Conservation (phyloP, 202 grass and related monocot species). For the Schoenoplectus triqueter region DNA sequence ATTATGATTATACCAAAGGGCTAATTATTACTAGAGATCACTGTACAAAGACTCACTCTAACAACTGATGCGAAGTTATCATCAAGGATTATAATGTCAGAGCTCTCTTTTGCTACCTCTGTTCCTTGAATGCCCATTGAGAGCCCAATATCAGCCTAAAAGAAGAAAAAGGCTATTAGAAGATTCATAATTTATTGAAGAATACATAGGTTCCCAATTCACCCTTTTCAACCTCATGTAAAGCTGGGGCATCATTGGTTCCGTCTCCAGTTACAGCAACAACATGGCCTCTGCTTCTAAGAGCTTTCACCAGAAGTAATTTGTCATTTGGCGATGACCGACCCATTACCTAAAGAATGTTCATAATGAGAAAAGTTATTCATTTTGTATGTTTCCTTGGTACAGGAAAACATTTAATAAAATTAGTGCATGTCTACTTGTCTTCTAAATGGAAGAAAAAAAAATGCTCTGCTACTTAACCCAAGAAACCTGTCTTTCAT, state of each 20-base stretch:
- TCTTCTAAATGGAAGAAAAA: neutral
- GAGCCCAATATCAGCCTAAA: slow-evolving; percentile 95
- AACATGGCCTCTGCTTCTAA: slow-evolving; percentile 71
- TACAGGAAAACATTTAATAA: slow-evolving; percentile 1
- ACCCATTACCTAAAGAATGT: slow-evolving; percentile 73
- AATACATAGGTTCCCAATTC: neutral
- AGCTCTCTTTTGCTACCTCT: slow-evolving; percentile 99
- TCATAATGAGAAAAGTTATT: slow-evolving; percentile 13
- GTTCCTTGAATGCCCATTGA: slow-evolving; percentile 98
- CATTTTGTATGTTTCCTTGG: neutral
- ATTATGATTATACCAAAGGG: neutral
- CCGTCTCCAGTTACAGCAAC: slow-evolving; percentile 98
- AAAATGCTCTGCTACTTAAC: neutral
- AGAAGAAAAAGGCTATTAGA: slow-evolving; percentile 19
- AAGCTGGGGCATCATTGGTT: slow-evolving; percentile 94
- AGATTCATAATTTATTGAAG: slow-evolving; percentile 33
- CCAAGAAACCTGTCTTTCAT: neutral
- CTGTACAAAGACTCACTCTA: slow-evolving; percentile 48
- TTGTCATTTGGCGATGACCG: slow-evolving; percentile 97
- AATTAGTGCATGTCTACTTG: neutral
- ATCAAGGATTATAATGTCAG: slow-evolving; percentile 98
- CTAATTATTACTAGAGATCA: neutral
- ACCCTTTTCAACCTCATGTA: slow-evolving; percentile 70
- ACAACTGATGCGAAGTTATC: slow-evolving; percentile 97
- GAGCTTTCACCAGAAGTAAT: slow-evolving; percentile 78